Evolutionary conservation across 176 grass and related monocot genomes (phyloP).

Genomic region (Musa beccarii): DNA sequence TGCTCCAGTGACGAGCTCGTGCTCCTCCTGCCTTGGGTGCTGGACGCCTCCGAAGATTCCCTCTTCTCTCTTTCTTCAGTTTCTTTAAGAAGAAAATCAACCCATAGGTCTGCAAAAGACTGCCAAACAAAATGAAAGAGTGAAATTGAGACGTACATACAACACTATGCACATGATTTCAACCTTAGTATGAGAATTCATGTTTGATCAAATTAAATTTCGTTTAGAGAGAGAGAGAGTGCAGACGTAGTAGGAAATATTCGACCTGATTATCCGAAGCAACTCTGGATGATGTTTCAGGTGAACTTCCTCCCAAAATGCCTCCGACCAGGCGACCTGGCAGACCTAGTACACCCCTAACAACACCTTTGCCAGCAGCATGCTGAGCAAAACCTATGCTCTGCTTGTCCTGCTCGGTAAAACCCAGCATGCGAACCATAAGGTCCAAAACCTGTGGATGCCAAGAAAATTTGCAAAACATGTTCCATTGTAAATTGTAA

Average conservation of each 20-base stretch:
- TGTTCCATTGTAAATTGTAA: no score
- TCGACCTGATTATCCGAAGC: conserved; percentile 53
- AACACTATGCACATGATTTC: no score
- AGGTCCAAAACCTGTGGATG: conserved; percentile 67
- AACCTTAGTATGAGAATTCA: no score
- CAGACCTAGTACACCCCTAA: conserved; percentile 76
- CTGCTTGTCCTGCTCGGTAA: conserved; percentile 85
- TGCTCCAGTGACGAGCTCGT: not conserved
- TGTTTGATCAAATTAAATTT: no score
- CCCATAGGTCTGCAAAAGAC: conserved; percentile 89
- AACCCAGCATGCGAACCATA: conserved; percentile 95
- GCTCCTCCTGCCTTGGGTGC: conserved; percentile 13
- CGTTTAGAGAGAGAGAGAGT: no score
- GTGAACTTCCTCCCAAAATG: conserved; percentile 48
- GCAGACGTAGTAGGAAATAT: not conserved
- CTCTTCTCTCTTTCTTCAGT: conserved; percentile 91
- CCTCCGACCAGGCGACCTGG: conserved; percentile 75
- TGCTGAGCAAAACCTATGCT: conserved; percentile 81
- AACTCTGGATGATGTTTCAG: conserved; percentile 26
- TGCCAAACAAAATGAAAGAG: conserved; percentile 16
- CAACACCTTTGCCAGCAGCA: conserved; percentile 62
- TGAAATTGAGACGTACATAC: no score
- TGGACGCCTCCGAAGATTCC: conserved; percentile 40
- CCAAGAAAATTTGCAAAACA: not conserved
- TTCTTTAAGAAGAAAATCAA: conserved; percentile 97